Evolutionary conservation across 495 filamentous ascomycete genomes (phyloP).

Genomic region (Parathielavia hyrcaniae): DNA sequence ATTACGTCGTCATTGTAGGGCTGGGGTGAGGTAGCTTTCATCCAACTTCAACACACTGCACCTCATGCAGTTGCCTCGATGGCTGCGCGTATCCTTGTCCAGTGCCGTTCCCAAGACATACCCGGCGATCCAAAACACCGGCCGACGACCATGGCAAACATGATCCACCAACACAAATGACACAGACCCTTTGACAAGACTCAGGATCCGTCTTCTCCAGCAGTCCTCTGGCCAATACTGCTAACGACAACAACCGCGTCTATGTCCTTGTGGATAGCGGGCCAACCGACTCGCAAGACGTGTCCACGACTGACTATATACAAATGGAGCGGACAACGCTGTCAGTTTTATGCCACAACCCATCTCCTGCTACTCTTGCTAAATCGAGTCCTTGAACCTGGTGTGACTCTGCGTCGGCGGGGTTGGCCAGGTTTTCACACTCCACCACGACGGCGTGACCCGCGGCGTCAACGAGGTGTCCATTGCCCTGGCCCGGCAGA

Average conservation of each 20-base stretch:
- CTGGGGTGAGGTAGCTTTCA: too few species aligned
- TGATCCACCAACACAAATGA: background rate
- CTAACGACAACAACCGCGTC: background rate
- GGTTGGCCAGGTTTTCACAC: too few species aligned
- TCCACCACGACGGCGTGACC: too few species aligned
- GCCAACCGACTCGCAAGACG: background rate
- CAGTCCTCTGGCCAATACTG: background rate
- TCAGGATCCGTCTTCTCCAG: slow-evolving; percentile 1
- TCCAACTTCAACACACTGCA: too few species aligned
- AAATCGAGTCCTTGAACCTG: background rate
- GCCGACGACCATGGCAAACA: background rate
- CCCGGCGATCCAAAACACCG: background rate
- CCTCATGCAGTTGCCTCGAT: too few species aligned
- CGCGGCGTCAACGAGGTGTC: too few species aligned
- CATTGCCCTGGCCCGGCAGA: too few species aligned
- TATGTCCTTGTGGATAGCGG: background rate
- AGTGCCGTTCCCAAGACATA: background rate
- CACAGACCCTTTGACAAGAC: background rate
- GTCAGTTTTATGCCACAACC: background rate
- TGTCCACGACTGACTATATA: background rate
- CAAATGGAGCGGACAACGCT: background rate
- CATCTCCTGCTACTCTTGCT: background rate
- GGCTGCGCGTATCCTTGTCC: background rate
- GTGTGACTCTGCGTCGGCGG: too few species aligned
- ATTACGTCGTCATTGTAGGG: too few species aligned